Base-by-base conservation (phyloP, 306 rosid species). In the Urtica urens region DNA sequence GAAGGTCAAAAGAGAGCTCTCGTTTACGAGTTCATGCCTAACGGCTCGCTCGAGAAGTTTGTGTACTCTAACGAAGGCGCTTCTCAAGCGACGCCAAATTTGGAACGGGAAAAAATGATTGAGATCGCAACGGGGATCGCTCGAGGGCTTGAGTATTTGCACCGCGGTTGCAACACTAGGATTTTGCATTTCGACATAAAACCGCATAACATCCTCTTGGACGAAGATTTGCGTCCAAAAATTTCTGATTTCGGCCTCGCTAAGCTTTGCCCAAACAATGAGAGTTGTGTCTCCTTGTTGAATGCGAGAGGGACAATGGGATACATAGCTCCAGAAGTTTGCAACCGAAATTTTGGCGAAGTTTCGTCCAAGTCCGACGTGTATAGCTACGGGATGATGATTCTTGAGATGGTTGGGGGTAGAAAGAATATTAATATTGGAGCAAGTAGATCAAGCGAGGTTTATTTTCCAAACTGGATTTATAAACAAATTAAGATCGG, bases 41-140 rank as follows among this genome's bases (percentile, higher is more conserved):
- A 76, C 23, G 75, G 82, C 17, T 76, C 82, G 1, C 78, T 76
- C 14, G 79, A 78, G 17, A 78, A 70, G 57, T 75, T 50, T 33
- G 67, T 46, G 7, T 30, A 16, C 66, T n/a, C n/a, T n/a, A 59
- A 51, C 1, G 46, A 18, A 2, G 53, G 35, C 12, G 2, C 18
- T 6, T 45, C 42, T 57, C 2, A 9, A 16, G 23, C 40, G 3
- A 53, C 8, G 46, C 31, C 51, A 29, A 23, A 8, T 1, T 46
- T 76, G 55, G 71, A 63, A n/a, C 61, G 73, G 70, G 72, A 64
- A 14, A 48, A 18, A 2, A 35, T 76, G 9, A 43, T 51, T 1
- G 51, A 67, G 37, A 67, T 76, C 23, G 46, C 56, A 1, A 18
- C 1, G 1, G 82, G 82, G 4, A 67, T 67, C 29, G 75, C 78